phyloP scores from a whole-genome alignment of 306 rosid genomes.

The Castanospermum australe region DNA sequence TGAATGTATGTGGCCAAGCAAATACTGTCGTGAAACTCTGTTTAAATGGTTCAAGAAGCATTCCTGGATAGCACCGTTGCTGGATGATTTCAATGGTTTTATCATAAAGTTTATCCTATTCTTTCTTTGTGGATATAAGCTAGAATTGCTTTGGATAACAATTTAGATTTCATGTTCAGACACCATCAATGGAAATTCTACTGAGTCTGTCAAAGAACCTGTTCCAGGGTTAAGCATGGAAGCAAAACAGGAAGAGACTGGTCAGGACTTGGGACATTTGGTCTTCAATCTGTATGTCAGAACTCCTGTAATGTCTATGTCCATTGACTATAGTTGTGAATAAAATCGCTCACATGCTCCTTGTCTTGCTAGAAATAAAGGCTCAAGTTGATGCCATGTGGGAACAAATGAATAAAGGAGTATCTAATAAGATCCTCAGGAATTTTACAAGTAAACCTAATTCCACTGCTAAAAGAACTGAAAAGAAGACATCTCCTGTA shows the following conservation, averaged over 20 bases:
- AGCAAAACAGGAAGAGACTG: conserved; percentile 43
- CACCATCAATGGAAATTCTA: conserved; percentile 41
- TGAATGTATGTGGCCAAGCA: background rate
- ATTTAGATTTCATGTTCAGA: conserved; percentile 42
- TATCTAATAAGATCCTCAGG: conserved; percentile 51
- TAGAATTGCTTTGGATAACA: conserved; percentile 8
- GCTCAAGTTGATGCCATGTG: conserved; percentile 84
- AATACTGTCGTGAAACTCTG: background rate
- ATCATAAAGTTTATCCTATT: background rate
- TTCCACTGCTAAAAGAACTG: conserved; percentile 40
- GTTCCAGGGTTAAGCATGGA: conserved; percentile 40
- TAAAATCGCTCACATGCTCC: conserved; percentile 18
- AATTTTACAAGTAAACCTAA: conserved; percentile 49
- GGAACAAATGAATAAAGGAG: conserved; percentile 94
- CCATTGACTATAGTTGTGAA: background rate
- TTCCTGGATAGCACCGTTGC: background rate
- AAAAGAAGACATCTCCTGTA: conserved; percentile 72
- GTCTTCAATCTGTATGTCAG: conserved; percentile 10
- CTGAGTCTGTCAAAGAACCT: conserved; percentile 45
- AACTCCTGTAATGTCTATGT: background rate
- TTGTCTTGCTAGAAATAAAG: conserved; percentile 56
- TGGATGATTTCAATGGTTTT: background rate
- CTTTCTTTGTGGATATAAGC: conserved; percentile 4
- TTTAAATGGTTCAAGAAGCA: conserved; percentile 21
- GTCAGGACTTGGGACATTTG: conserved; percentile 38